Base-by-base conservation (phyloP, 2,329 filamentous ascomycete genomes). In the Alternaria incomplexa region DNA sequence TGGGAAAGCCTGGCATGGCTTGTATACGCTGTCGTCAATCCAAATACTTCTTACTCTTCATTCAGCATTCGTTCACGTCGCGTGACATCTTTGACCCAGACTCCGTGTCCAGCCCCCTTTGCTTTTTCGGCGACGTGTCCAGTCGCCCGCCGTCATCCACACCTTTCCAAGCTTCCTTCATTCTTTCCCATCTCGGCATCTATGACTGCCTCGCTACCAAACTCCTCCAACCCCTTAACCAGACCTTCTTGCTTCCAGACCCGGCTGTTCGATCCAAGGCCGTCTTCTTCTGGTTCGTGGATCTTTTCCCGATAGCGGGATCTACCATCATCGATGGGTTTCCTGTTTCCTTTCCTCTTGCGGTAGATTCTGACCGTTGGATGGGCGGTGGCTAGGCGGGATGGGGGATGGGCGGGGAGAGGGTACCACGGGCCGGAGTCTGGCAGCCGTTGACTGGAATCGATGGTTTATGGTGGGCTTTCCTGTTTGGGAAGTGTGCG, bases 391-490 rank as follows among this genome's bases (percentile, higher is more conserved):
- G 48, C 22, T 32, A 48, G 43, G 44, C 23, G n/a, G 13, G 4
- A 13, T 47, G 36, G n/a, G n/a, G 32, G n/a, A 10, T 12, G 56
- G 55, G 50, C 17, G 6, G 45, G 30, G n/a, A 44, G 23, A 47
- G 32, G 5, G 45, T 45, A 36, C 52, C 52, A 17, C 28, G 17
- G 36, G 28, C n/a, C 40, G 32, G 52, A 15, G 20, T 61, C 20
- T 57, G 58, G 32, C 58, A 57, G 58, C 58, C 58, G 58, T 61
- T 52, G 56, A 43, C 58, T 5, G 36, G 45, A 17, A 61, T 58
- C 58, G 22, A 61, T 52, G 54, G 46, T 11, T 46, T 32, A 22
- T 46, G 20, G 3, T 4, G 22, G 36, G n/a, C 26, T 23, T 61
- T 47, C 58, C 54, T 43, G 30, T 61, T 56, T 61, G 4, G 54